Base-by-base conservation (phyloP, 1,139 yeast genomes). In the Zygosaccharomyces sapae region DNA sequence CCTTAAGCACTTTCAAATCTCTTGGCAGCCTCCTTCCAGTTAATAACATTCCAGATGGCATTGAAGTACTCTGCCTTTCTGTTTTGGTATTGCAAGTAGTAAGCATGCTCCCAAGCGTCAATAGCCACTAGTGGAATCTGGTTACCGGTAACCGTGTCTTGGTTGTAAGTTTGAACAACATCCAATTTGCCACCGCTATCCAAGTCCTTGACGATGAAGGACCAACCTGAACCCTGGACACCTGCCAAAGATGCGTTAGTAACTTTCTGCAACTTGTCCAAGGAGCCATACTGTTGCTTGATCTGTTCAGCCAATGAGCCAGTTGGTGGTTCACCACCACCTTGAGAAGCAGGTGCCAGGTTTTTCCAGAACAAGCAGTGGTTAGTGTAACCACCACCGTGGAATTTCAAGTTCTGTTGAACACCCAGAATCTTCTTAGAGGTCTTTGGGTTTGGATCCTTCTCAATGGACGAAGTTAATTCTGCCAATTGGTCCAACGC, bases 51-150 rank as follows among this genome's bases (percentile, higher is more conserved):
- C 97, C 97, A 90, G 70, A 90, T 86, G 53, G 95, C 95, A 73
- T 88, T 84, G 80, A 90, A 90, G 75, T 90, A 90, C 68, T 90
- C 96, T 43, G 72, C 95, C 78, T 90, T 90, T 68, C 84, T 92
- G 73, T 90, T 90, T 73, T 87, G 86, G 76, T 90, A 90, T 72
- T 90, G 97, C 72, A 90, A 77, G 78, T 90, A 90, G 76, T 89
- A 90, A 47, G 97, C 97, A 67, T 90, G 97, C 72, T 90, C 97
- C 97, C 97, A 90, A 53, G 97, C 97, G 66, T 90, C 97, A 68
- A 90, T 87, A 46, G 96, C 97, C 52, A 90, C 78, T 69, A 90
- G 75, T 43, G 97, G 96, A 47, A 81, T 76, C 66, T 79, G 77
- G 27, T 52, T 44, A 36, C 88, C 85, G 42, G 85, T 76, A 33